These are phyloP conservation scores for Claviceps purpurea DNA, from an alignment of 2,329 filamentous ascomycete genomes.

Conservation along the genomic window DNA sequence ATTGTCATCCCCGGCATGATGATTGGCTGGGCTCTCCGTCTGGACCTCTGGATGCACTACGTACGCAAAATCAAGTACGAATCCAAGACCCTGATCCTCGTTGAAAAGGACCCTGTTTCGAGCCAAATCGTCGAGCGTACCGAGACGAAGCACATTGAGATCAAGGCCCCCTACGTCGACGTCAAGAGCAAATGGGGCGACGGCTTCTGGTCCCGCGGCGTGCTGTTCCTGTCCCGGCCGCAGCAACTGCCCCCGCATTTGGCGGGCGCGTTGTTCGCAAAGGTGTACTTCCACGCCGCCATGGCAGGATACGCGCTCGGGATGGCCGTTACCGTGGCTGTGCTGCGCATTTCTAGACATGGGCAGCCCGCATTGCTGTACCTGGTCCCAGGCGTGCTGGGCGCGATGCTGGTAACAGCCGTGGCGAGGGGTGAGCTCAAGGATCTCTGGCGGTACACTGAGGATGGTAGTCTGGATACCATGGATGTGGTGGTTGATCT, in stretches of 20 bases:
- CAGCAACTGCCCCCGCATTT: conserved; percentile 16
- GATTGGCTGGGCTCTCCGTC: conserved; percentile 76
- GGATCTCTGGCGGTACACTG: conserved; percentile 71
- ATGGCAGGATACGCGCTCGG: conserved; percentile 65
- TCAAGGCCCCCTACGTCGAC: conserved; percentile 40
- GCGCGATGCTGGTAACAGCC: conserved; percentile 63
- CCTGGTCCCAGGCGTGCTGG: conserved; percentile 74
- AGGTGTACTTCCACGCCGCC: conserved; percentile 73
- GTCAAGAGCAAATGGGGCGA: conserved; percentile 71
- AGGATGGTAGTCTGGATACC: conserved; percentile 48
- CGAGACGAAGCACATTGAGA: conserved; percentile 28
- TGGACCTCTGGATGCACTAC: conserved; percentile 80
- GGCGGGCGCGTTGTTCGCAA: conserved; percentile 48
- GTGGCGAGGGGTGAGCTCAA: conserved; percentile 55
- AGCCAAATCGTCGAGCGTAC: conserved; percentile 22
- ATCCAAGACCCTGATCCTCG: conserved; percentile 18
- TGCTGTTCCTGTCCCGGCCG: conserved; percentile 13
- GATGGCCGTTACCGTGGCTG: conserved; percentile 61
- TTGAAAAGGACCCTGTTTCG: conserved; percentile 20
- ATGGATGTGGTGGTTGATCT: conserved; percentile 42
- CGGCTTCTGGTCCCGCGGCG: conserved; percentile 54
- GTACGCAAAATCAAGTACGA: conserved; percentile 46
- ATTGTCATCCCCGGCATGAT: conserved; percentile 87
- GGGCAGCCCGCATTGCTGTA: conserved; percentile 88
- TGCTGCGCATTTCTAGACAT: conserved; percentile 65